Base-by-base conservation (phyloP, 768 basidiomycete species). In the Mycena kentingensis region DNA sequence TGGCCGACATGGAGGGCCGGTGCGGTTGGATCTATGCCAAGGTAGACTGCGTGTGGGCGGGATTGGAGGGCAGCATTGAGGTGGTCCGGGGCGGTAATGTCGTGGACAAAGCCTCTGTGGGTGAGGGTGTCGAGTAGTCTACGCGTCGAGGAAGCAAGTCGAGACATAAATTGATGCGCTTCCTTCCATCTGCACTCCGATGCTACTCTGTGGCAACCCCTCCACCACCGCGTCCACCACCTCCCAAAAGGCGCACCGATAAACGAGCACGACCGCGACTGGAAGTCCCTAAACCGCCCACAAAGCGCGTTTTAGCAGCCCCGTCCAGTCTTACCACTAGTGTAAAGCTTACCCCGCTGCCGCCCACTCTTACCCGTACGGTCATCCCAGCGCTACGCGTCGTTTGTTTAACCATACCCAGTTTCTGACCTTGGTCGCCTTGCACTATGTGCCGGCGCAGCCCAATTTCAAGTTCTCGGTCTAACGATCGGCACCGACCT, bases 21-120 rank as follows among this genome's bases (percentile, higher is more conserved):
- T 4, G 94, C 93, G 2, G 96, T 93, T 13, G 97, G 97, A 66
- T 99, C 97, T 35, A 98, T 80, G 29, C 97, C 97, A 4, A 84
- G 78, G 66, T 99, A 99, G 16, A 92, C 78, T 0, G 81, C 81
- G 58, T 80, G 83, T 31, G 64, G 68, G 29, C 64, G 64, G 2
- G 66, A 58, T 46, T 66, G 56, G 55, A 82, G 67, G 39, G 74
- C 66, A 51, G 68, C 49, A 35, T 61, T 57, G 52, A 82, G 66
- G 15, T 70, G 69, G 49, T 77, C 72, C 39, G 70, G 77, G 43
- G 81, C 81, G 54, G 81, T 80, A 16, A 75, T 67, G 52, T 78
- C 73, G 32, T 78, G 75, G 49, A 81, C 66, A 37, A 80, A 77
- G 16, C 80, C 80, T 26, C 81, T 70, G 37, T 70, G 58, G 5